phyloP scores from a whole-genome alignment of 2,329 filamentous ascomycete species.

The Pseudocercospora eumusae region DNA sequence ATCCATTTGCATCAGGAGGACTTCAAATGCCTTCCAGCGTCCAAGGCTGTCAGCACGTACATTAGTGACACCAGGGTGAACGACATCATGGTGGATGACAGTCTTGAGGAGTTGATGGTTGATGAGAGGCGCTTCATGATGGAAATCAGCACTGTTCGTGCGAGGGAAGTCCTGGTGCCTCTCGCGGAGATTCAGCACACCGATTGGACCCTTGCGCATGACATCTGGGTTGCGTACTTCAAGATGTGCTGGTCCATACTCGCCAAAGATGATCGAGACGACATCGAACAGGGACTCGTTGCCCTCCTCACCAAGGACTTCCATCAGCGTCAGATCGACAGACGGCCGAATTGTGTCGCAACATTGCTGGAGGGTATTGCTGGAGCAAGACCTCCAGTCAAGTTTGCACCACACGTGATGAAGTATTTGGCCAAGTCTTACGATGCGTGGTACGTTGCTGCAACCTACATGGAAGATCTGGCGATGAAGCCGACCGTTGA shows the following conservation, averaged over 20 bases:
- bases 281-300: conserved; percentile 90
- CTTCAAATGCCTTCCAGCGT: conserved; percentile 74
- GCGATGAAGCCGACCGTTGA: conserved; percentile 83
- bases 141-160: conserved; percentile 81
- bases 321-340: conserved; percentile 90
- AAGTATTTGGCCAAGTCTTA: conserved; percentile 94
- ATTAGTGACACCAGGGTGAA: conserved; percentile 65
- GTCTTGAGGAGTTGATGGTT: conserved; percentile 75
- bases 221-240: conserved; percentile 89
- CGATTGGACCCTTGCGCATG: conserved; percentile 76
- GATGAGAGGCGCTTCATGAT: conserved; percentile 79
- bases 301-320: conserved; percentile 90
- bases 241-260: conserved; percentile 91
- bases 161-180: conserved; percentile 85
- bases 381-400: conserved; percentile 80
- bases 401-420: conserved; percentile 91
- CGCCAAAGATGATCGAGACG: conserved; percentile 80
- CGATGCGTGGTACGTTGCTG: conserved; percentile 94
- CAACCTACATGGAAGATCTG: conserved; percentile 85
- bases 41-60: conserved; percentile 71
- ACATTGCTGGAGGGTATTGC: conserved; percentile 86
- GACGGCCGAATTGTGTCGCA: conserved; percentile 91
- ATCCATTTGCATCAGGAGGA: conserved; percentile 81
- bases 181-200: conserved; percentile 89
- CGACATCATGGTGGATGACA: conserved; percentile 75